A percentile compares a stretch with the other conserved stretches of the same genome.
These are phyloP conservation scores for Colletotrichum orbiculare DNA, from an alignment of 2,329 filamentous ascomycete genomes.

Conservation along the genomic window DNA sequence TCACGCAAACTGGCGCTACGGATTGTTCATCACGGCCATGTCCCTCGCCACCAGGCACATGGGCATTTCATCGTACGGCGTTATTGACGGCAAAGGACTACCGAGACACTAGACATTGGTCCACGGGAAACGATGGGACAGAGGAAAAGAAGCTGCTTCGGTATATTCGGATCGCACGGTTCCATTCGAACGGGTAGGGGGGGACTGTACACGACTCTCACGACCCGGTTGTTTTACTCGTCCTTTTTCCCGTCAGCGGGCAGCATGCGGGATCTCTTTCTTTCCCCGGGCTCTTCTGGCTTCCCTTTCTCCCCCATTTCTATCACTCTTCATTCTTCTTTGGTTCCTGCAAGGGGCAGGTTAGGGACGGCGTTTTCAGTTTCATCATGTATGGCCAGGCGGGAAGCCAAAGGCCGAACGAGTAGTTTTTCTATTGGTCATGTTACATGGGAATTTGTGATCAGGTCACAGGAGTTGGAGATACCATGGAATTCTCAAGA, in stretches of 20 bases:
- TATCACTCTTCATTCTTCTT: neutral
- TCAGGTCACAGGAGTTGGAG: slow-evolving; percentile 30
- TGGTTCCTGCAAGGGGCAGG: no score
- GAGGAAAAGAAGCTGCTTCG: slow-evolving; percentile 8
- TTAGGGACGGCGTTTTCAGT: slow-evolving; percentile 4
- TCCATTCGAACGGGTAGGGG: slow-evolving; percentile 21
- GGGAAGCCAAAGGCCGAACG: neutral
- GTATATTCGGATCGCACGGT: slow-evolving; percentile 5
- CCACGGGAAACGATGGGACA: slow-evolving; percentile 31
- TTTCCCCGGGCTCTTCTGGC: slow-evolving; percentile 16
- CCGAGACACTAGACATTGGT: slow-evolving; percentile 34
- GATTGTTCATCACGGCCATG: slow-evolving; percentile 4
- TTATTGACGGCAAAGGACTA: slow-evolving; percentile 40
- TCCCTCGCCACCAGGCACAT: slow-evolving; percentile 18
- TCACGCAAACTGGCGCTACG: slow-evolving; percentile 6
- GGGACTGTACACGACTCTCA: slow-evolving; percentile 25
- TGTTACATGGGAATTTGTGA: slow-evolving; percentile 11
- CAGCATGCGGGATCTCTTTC: slow-evolving; percentile 30
- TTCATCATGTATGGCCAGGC: slow-evolving; percentile 21
- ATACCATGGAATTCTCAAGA: slow-evolving; percentile 30
- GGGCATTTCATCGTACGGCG: slow-evolving; percentile 31
- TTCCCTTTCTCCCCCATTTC: slow-evolving; percentile 5
- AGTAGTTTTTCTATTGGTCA: neutral
- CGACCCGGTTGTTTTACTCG: slow-evolving; percentile 35
- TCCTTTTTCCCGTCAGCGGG: slow-evolving; percentile 29